Evolutionary conservation across 202 grass and related monocot species (phyloP).

Genomic region (Saccharum hybrid): DNA sequence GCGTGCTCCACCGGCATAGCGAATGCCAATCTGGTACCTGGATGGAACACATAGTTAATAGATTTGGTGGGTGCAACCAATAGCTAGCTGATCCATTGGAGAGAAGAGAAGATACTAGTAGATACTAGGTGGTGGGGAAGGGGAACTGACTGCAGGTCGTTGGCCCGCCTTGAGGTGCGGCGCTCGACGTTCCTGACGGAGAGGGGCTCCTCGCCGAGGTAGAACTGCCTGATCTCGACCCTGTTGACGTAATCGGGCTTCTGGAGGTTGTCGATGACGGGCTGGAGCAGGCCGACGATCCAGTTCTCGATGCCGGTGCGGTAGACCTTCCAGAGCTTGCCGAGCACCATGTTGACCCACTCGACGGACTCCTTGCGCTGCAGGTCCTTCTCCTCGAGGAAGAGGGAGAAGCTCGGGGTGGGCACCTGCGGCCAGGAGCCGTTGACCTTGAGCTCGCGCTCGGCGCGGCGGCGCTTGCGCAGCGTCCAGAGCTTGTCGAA

Average conservation of each 20-base stretch:
- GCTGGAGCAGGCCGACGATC: slow-evolving; percentile 92
- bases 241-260: slow-evolving; percentile 93
- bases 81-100: not conserved
- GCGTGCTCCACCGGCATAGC: slow-evolving; percentile 93
- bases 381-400: slow-evolving; percentile 94
- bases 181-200: slow-evolving; percentile 96
- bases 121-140: too few relatives aligned
- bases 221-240: slow-evolving; percentile 96
- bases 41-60: slow-evolving; percentile 45
- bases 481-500: slow-evolving; percentile 89
- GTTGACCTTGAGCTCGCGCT: slow-evolving; percentile 74
- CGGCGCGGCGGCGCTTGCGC: slow-evolving; percentile 67
- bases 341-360: slow-evolving; percentile 99
- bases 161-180: slow-evolving; percentile 73
- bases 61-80: not conserved
- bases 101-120: not conserved
- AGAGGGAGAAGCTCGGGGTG: slow-evolving; percentile 84
- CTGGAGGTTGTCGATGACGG: slow-evolving; percentile 82
- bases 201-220: slow-evolving; percentile 86
- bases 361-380: slow-evolving; percentile 99
- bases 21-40: slow-evolving; percentile 96
- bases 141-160: slow-evolving; percentile 88
- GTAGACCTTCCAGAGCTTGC: slow-evolving; percentile 98
- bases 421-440: slow-evolving; percentile 95
- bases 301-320: slow-evolving; percentile 90